Base-by-base conservation (phyloP, 768 basidiomycete species). In the Tubosaeta brunneosetosa region DNA sequence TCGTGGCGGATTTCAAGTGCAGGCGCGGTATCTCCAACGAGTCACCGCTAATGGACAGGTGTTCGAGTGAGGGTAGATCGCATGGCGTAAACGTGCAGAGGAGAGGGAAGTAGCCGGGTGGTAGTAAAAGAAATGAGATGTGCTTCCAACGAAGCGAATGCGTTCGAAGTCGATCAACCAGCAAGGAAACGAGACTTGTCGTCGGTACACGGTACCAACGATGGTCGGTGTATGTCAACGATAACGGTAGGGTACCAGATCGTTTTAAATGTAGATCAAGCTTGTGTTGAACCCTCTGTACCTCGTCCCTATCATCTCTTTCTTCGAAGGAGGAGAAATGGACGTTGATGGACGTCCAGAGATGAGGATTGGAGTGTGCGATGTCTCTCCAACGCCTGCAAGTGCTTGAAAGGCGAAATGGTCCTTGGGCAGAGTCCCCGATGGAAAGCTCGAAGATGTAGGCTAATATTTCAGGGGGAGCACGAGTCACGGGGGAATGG, bases 401-500 rank as follows among this genome's bases (percentile, higher is more conserved):
- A 22, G 22, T 19, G 66, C 56, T 14, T 53, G 44, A 34, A 19
- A 68, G 58, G 51, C 22, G 47, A 33, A 55, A 50, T 1, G 57
- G 56, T 6, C 53, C 52, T 1, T 45, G 50, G 14, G 17, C 16
- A 36, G 9, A 1, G 27, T 25, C 3, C 25, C 19, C n/a, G 12
- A 34, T 14, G 38, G 32, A 57, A 14, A 55, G 8, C 19, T 52
- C 51, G 29, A 58, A 65, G 9, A 63, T 44, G 29, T 46, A 22
- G 11, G 37, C 26, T 29, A 75, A 48, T 76, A 80, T 66, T 70
- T 82, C 58, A 4, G 52, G 33, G 14, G 59, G 63, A 22, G 62
- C 34, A 13, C 45, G 38, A n/a, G 48, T 50, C 33, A 56, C 36
- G 4, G 52, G 56, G 16, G 52, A 51, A 22, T 22, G 22, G 22